Base-by-base conservation (phyloP, 495 filamentous ascomycete species). In the Lepraria neglecta region DNA sequence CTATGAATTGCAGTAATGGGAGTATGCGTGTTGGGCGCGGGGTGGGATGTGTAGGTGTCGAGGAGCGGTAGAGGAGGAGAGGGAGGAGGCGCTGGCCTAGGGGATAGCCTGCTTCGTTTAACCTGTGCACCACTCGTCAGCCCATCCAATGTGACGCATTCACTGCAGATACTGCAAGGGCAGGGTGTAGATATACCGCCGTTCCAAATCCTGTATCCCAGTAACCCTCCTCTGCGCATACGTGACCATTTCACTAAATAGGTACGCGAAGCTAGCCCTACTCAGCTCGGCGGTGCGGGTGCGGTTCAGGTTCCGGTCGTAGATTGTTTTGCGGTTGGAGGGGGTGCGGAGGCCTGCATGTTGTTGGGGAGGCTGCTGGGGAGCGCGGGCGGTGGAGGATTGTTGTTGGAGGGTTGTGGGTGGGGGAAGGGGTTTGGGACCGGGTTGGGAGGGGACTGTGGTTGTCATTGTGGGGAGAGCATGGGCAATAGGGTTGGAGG, bases 301-400 rank as follows among this genome's bases (percentile, higher is more conserved):
- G 57, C 94, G 87, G 72, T 95, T 95, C 51, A 97, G 78, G 63
- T 95, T 89, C 58, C 95, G 84, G 80, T 97, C 90, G 75, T 97
- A 99, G 75, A 99, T 97, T 54, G 91, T 96, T 75, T 97, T 97
- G 75, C 89, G 89, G 70, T 87, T 94, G 30, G 89, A 88, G n/a
- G 94, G 91, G 67, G 95, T 90, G 62, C 91, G 88, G 54, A 98
- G 87, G n/a, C 88, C 90, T 10, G 83, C 72, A 48, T 77, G 71
- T 28, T 71, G 65, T 62, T 75, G 71, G 65, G 67, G 61, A 64
- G 72, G 43, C 38, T 63, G 64, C 1, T 47, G 62, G 31, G 62
- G 44, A 1, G 19, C 4, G 44, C 52, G 64, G 17, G 6, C 28
- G 33, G 63, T 17, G 63, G 59, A 56, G 59, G 63, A 30, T 12